Evolutionary conservation across 2,329 filamentous ascomycete genomes (phyloP).

Genomic region (Daldinia sp.): DNA sequence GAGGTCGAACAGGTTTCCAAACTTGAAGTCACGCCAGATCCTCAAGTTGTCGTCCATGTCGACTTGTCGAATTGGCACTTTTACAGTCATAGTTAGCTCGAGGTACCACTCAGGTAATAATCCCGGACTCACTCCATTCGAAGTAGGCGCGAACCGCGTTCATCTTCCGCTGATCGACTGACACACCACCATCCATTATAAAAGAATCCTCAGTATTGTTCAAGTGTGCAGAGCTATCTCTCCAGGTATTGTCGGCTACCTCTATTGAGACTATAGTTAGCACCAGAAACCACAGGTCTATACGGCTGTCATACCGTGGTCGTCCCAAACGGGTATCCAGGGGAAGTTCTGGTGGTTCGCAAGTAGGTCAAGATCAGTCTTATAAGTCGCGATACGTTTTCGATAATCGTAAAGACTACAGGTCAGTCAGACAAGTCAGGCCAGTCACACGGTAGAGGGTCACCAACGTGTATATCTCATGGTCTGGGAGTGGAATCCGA

Average conservation of each 20-base stretch:
- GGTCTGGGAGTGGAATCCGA: constrained; percentile 62
- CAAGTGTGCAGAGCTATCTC: constrained; percentile 65
- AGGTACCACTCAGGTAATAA: constrained; percentile 12
- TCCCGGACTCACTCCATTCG: constrained; percentile 65
- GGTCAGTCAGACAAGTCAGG: constrained; percentile 16
- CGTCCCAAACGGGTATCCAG: constrained; percentile 72
- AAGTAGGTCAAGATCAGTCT: constrained; percentile 68
- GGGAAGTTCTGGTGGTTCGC: constrained; percentile 63
- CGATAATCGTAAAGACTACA: constrained; percentile 65
- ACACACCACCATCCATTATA: constrained; percentile 65
- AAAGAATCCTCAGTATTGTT: constrained; percentile 75
- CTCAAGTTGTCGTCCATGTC: constrained; percentile 75
- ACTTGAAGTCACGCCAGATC: constrained; percentile 72
- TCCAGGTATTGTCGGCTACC: constrained; percentile 71
- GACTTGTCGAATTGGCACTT: constrained; percentile 61
- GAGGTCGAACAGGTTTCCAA: constrained; percentile 71
- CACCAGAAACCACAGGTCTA: neutral
- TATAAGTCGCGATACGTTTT: constrained; percentile 64
- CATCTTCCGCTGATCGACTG: constrained; percentile 75
- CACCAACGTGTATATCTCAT: constrained; percentile 54
- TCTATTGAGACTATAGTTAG: constrained; percentile 47
- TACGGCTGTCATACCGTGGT: constrained; percentile 53
- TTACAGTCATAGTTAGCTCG: constrained; percentile 31
- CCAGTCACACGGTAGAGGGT: constrained; percentile 25
- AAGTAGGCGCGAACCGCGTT: constrained; percentile 76